Percentiles rank a stretch among this genome's conserved stretches.
Conservation (phyloP, 2,329 filamentous ascomycete species). For the Nemania abortiva region DNA sequence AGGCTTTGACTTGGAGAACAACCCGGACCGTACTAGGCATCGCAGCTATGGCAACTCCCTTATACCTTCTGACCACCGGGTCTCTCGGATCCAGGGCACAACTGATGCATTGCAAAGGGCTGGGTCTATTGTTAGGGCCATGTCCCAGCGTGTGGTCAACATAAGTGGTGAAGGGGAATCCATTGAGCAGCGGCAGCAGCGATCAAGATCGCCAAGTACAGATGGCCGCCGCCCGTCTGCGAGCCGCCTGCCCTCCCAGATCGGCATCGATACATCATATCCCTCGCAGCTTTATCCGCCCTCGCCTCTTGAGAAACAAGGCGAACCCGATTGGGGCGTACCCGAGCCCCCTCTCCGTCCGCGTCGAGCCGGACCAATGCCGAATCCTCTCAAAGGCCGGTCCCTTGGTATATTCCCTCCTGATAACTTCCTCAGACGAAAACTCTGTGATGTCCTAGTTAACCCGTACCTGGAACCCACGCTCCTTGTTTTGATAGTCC, state of each 20-base stretch:
- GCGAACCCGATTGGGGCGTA: conserved; percentile 50
- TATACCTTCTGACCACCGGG: conserved; percentile 63
- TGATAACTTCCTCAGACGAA: conserved; percentile 78
- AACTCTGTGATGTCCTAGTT: conserved; percentile 85
- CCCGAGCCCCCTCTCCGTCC: conserved; percentile 51
- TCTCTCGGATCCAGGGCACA: conserved; percentile 73
- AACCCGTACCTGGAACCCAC: conserved; percentile 88
- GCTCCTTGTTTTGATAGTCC: conserved; percentile 86
- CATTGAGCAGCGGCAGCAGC: conserved; percentile 77
- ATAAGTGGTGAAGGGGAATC: conserved; percentile 92
- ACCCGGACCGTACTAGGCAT: conserved; percentile 62
- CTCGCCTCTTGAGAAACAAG: conserved; percentile 61
- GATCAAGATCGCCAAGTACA: conserved; percentile 66
- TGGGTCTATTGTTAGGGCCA: conserved; percentile 81
- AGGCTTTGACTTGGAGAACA: conserved; percentile 69
- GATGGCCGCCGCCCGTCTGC: conserved; percentile 62
- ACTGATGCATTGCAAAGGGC: conserved; percentile 75
- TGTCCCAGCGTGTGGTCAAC: conserved; percentile 98
- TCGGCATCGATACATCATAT: conserved; percentile 64
- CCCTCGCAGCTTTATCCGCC: conserved; percentile 60
- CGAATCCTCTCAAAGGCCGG: conserved; percentile 88
- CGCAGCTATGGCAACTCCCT: conserved; percentile 70
- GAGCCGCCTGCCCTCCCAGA: conserved; percentile 58
- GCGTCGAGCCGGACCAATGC: conserved; percentile 55
- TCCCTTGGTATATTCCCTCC: conserved; percentile 87